These are phyloP conservation scores for Verticillium zaregamsianum DNA, from an alignment of 2,329 filamentous ascomycete genomes.

Conservation along the genomic window DNA sequence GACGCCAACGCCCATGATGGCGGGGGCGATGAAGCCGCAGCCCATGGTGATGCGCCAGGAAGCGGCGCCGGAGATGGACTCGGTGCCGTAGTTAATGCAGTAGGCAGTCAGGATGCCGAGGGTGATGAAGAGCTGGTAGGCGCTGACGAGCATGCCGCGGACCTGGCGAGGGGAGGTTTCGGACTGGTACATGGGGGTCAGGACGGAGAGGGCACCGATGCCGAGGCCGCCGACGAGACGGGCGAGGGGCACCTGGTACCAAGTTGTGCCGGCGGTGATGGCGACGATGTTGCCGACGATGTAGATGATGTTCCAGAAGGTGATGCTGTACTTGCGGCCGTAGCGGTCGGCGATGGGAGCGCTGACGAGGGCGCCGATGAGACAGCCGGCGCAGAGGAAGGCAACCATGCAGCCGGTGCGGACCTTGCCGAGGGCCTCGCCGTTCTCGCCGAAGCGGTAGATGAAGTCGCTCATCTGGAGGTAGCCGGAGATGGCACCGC, in stretches of 20 bases:
- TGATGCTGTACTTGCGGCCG: slow-evolving; percentile 59
- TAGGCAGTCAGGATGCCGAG: slow-evolving; percentile 59
- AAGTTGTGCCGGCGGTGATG: slow-evolving; percentile 49
- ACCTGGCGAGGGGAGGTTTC: slow-evolving; percentile 63
- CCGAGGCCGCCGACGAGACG: slow-evolving; percentile 62
- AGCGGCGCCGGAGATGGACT: slow-evolving; percentile 36
- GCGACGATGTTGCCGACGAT: slow-evolving; percentile 62
- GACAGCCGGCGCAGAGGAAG: slow-evolving; percentile 56
- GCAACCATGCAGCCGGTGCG: slow-evolving; percentile 61
- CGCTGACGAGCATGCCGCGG: slow-evolving; percentile 58
- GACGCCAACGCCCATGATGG: slow-evolving; percentile 45
- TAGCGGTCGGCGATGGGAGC: slow-evolving; percentile 58
- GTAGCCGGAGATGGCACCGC: slow-evolving; percentile 59
- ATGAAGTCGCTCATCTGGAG: slow-evolving; percentile 56
- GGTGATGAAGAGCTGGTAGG: slow-evolving; percentile 67
- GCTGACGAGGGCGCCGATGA: slow-evolving; percentile 53
- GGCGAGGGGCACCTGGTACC: slow-evolving; percentile 63
- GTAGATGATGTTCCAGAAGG: slow-evolving; percentile 58
- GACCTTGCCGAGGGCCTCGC: slow-evolving; percentile 45
- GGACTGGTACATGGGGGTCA: slow-evolving; percentile 65
- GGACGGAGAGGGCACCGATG: slow-evolving; percentile 60
- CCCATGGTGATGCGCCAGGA: slow-evolving; percentile 62
- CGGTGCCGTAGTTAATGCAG: slow-evolving; percentile 59
- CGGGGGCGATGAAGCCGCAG: slow-evolving; percentile 51
- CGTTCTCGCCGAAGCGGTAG: slow-evolving; percentile 54